Evolutionary conservation across 2,329 filamentous ascomycete genomes (phyloP).

Genomic region (Venturia carpophila): DNA sequence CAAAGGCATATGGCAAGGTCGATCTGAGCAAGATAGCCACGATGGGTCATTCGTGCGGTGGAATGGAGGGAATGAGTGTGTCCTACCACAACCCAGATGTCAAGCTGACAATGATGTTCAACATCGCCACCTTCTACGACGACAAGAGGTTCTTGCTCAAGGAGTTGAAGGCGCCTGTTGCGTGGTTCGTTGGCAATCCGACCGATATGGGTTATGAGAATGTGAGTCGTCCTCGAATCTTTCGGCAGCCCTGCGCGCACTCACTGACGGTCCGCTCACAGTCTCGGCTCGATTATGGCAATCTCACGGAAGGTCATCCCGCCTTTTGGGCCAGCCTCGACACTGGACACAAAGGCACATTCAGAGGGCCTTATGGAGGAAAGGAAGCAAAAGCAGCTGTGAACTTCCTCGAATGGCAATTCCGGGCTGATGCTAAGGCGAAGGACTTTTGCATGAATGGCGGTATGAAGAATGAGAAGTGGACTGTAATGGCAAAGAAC

Average conservation of each 20-base stretch:
- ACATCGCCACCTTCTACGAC: slow-evolving; percentile 14
- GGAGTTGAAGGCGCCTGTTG: slow-evolving; percentile 16
- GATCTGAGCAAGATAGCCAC: slow-evolving; percentile 15
- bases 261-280: not conserved
- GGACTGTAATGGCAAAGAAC: slow-evolving; percentile 16
- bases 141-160: slow-evolving; percentile 6
- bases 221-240: slow-evolving; percentile 10
- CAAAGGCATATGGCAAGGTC: slow-evolving; percentile 13
- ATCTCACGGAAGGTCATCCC: slow-evolving; percentile 1
- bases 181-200: slow-evolving; percentile 17
- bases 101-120: slow-evolving; percentile 18
- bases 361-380: slow-evolving; percentile 14
- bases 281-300: slow-evolving; percentile 14
- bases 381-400: slow-evolving; percentile 18
- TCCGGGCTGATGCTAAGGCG: slow-evolving; percentile 14
- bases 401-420: slow-evolving; percentile 14
- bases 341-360: slow-evolving; percentile 19
- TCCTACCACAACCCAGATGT: slow-evolving; percentile 15
- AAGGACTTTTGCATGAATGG: slow-evolving; percentile 8
- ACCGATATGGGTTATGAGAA: slow-evolving; percentile 15
- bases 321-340: slow-evolving; percentile 16
- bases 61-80: slow-evolving; percentile 15
- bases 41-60: slow-evolving; percentile 18
- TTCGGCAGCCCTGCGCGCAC: not conserved
- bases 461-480: slow-evolving; percentile 15